phyloP scores from a whole-genome alignment of 176 grass and related monocot genomes.

The Musa troglodytarum region DNA sequence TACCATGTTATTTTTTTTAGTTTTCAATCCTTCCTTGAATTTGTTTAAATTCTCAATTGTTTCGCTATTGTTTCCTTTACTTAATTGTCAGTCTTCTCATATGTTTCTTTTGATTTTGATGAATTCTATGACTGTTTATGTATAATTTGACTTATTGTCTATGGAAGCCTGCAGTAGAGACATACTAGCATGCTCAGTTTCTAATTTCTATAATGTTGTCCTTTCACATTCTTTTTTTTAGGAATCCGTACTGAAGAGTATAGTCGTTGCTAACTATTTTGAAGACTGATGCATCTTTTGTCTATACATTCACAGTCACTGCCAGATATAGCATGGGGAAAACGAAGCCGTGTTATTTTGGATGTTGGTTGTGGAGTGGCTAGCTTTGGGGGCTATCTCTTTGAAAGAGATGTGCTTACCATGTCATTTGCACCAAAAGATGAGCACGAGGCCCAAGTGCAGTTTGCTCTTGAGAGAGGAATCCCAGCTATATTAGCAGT shows the following conservation, averaged over 20 bases:
- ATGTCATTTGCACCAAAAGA: conserved; percentile 18
- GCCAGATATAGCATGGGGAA: conserved; percentile 14
- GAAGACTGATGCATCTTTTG: background rate
- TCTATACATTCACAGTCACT: conserved; percentile 3
- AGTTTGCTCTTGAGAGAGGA: conserved; percentile 23
- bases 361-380: conserved; percentile 21
- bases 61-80: background rate
- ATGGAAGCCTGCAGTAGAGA: background rate
- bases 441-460: conserved; percentile 21
- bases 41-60: background rate
- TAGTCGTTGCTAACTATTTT: background rate
- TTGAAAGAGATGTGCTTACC: conserved; percentile 12
- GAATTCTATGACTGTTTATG: background rate
- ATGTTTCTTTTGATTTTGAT: background rate
- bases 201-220: background rate
- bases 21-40: background rate
- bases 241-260: too few relatives aligned
- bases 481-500: conserved; percentile 15
- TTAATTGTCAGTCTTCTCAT: background rate
- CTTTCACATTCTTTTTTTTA: background rate
- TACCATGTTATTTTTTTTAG: background rate
- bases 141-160: background rate
- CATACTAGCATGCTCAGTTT: background rate
- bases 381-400: conserved; percentile 16
- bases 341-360: conserved; percentile 1